These are phyloP conservation scores for Hygrophila difformis DNA, from an alignment of 257 asterid species.

Conservation along the genomic window DNA sequence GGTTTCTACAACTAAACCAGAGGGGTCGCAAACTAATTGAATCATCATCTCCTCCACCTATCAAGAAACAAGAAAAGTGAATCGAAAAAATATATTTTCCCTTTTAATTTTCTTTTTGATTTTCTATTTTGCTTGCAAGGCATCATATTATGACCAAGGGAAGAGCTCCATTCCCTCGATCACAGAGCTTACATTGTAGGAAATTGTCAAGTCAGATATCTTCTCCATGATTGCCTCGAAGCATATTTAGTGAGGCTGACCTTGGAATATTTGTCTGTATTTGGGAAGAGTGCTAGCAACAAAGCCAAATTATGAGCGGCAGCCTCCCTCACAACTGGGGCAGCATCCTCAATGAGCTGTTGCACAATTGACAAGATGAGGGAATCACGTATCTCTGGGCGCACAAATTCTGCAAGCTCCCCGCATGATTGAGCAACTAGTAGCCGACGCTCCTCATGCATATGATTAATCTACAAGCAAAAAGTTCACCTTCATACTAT, in stretches of 20 bases:
- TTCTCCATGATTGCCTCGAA: constrained; percentile 99
- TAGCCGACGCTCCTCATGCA: constrained; percentile 95
- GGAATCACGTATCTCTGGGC: constrained; percentile 98
- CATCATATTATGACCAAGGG: constrained; percentile 49
- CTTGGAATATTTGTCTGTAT: constrained; percentile 96
- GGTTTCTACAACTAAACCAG: constrained; percentile 92
- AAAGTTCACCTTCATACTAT: background rate
- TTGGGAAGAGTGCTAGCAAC: constrained; percentile 95
- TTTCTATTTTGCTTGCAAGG: constrained; percentile 16
- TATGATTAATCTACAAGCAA: constrained; percentile 80
- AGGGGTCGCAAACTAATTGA: constrained; percentile 88
- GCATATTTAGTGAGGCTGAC: constrained; percentile 99
- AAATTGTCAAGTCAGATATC: constrained; percentile 87
- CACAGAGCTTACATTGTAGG: constrained; percentile 97
- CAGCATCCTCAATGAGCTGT: constrained; percentile 97
- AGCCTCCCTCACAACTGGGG: constrained; percentile 96
- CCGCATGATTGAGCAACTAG: constrained; percentile 99
- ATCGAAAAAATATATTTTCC: constrained; percentile 27
- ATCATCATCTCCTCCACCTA: constrained; percentile 99
- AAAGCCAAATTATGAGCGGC: constrained; percentile 93
- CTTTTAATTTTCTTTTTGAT: constrained; percentile 10
- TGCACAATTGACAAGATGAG: constrained; percentile 96
- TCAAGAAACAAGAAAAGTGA: constrained; percentile 30
- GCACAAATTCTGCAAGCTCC: constrained; percentile 88
- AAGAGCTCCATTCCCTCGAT: constrained; percentile 87